Conservation (phyloP, 1,139 yeast species). For the Geotrichum fermentans region DNA sequence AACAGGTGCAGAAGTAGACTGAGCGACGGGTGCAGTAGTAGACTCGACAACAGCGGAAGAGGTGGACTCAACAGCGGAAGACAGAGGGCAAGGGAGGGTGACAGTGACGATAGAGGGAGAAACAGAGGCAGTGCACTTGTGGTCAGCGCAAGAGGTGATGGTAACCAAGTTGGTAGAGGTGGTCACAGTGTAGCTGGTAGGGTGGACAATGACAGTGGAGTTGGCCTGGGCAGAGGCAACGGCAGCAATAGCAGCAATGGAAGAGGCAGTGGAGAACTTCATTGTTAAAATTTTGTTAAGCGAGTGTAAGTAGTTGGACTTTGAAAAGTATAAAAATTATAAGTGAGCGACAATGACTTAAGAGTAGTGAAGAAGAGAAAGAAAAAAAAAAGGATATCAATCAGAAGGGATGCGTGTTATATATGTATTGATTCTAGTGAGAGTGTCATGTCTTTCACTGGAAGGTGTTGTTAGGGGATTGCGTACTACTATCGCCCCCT, state of each 20-base stretch:
- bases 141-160: conserved; percentile 17
- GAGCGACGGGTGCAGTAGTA: conserved; percentile 7
- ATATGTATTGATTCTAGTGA: no score
- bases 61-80: neutral
- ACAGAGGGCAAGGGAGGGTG: neutral
- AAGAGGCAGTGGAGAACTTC: conserved; percentile 35
- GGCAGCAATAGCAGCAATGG: conserved; percentile 29
- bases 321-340: conserved; percentile 16
- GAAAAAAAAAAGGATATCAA: neutral
- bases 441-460: no score
- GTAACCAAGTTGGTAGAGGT: conserved; percentile 9
- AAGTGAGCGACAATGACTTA: conserved; percentile 22
- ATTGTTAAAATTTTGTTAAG: conserved; percentile 24
- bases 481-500: no score
- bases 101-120: neutral
- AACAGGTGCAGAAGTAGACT: conserved; percentile 15
- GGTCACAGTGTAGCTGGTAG: conserved; percentile 22
- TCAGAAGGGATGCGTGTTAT: neutral
- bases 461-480: no score
- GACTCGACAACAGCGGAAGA: neutral
- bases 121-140: conserved; percentile 4
- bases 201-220: conserved; percentile 24
- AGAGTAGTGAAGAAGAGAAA: neutral
- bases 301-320: conserved; percentile 7
- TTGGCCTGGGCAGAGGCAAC: conserved; percentile 26